These are phyloP conservation scores for Talaromyces liani DNA, from an alignment of 495 filamentous ascomycete genomes.

Conservation along the genomic window DNA sequence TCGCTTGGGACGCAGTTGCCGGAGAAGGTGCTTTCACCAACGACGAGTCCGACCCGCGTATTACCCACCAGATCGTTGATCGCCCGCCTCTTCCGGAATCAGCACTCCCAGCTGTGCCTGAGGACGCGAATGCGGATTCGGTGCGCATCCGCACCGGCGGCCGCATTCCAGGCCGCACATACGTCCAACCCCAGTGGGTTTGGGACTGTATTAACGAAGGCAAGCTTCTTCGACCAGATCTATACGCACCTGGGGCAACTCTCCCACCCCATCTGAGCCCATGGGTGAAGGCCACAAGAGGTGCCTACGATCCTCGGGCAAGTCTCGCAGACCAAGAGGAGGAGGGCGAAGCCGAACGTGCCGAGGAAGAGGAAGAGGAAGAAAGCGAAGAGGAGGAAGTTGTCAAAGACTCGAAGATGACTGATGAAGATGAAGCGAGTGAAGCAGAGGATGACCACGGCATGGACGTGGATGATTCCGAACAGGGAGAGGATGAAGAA, in stretches of 20 bases:
- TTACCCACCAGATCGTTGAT: conserved; percentile 96
- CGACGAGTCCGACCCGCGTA: conserved; percentile 74
- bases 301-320: conserved; percentile 80
- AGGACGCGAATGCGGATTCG: conserved; percentile 43
- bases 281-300: conserved; percentile 81
- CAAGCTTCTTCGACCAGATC: conserved; percentile 74
- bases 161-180: conserved; percentile 79
- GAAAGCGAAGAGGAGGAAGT: conserved; percentile 45
- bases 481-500: conserved; percentile 34
- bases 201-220: conserved; percentile 94
- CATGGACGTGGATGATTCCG: conserved; percentile 50
- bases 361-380: conserved; percentile 54
- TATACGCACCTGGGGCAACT: conserved; percentile 82
- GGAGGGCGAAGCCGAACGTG: conserved; percentile 70
- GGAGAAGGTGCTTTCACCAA: conserved; percentile 90
- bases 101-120: conserved; percentile 49
- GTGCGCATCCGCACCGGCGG: conserved; percentile 41
- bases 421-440: conserved; percentile 38
- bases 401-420: conserved; percentile 49
- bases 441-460: conserved; percentile 42
- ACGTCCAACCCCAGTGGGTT: conserved; percentile 95
- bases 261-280: conserved; percentile 93
- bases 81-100: conserved; percentile 65
- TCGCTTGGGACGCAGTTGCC: conserved; percentile 85
- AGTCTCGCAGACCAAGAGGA: conserved; percentile 69